phyloP scores from a whole-genome alignment of 140 eudicot species.

The Cichorium intybus region DNA sequence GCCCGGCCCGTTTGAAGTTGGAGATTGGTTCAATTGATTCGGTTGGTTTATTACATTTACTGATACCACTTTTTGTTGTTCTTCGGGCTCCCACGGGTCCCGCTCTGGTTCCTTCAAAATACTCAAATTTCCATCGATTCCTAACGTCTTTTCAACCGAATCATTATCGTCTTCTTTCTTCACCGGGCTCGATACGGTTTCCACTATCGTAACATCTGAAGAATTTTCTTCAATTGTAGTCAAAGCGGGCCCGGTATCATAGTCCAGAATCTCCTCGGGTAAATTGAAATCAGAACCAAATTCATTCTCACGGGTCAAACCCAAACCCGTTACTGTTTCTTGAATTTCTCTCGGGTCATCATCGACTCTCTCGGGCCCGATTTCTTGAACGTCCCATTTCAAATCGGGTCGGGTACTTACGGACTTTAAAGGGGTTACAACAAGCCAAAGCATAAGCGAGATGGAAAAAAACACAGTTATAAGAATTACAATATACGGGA shows the following conservation, averaged over 20 bases:
- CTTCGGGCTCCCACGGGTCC: slow-evolving; percentile 48
- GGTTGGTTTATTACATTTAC: slow-evolving; percentile 25
- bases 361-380: slow-evolving; percentile 16
- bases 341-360: slow-evolving; percentile 29
- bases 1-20: slow-evolving; percentile 65
- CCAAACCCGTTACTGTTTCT: slow-evolving; percentile 16
- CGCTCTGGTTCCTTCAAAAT: slow-evolving; percentile 40
- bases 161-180: slow-evolving; percentile 45
- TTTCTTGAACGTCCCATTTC: slow-evolving; percentile 24
- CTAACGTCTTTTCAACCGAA: slow-evolving; percentile 43
- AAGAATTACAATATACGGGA: slow-evolving; percentile 46
- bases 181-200: slow-evolving; percentile 17
- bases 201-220: slow-evolving; percentile 22
- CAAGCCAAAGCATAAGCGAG: slow-evolving; percentile 64
- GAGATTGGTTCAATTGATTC: slow-evolving; percentile 28
- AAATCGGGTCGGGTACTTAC: slow-evolving; percentile 38
- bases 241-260: slow-evolving; percentile 36
- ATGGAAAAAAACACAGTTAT: slow-evolving; percentile 48
- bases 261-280: slow-evolving; percentile 60
- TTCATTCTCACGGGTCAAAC: not conserved
- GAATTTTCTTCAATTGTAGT: slow-evolving; percentile 49
- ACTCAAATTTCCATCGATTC: slow-evolving; percentile 45
- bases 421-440: slow-evolving; percentile 73
- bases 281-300: slow-evolving; percentile 34
- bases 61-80: slow-evolving; percentile 34